phyloP scores from a whole-genome alignment of 2,329 filamentous ascomycete genomes.

The Nigrospora sphaerica region DNA sequence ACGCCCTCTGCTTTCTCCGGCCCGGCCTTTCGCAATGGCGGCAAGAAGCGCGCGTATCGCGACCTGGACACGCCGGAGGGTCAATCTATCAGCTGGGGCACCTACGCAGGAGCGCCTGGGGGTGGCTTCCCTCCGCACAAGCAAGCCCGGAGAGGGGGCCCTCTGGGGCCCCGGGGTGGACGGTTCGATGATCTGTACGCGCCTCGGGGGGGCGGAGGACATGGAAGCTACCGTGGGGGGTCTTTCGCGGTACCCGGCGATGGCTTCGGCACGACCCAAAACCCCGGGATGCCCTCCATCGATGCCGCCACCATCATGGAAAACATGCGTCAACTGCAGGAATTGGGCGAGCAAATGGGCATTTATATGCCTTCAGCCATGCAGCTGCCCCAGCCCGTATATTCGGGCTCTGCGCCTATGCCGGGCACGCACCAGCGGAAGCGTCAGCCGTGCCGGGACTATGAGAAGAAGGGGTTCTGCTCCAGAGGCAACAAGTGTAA shows the following conservation, averaged over 20 bases:
- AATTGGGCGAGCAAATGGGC: conserved; percentile 43
- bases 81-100: conserved; percentile 15
- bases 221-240: conserved; percentile 13
- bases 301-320: conserved; percentile 56
- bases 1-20: conserved; percentile 2
- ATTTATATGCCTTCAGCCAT: conserved; percentile 35
- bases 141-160: conserved; percentile 49
- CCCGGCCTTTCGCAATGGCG: conserved; percentile 12
- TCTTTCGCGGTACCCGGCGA: not conserved
- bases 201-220: conserved; percentile 16
- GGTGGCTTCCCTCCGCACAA: conserved; percentile 44
- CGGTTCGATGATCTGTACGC: conserved; percentile 23
- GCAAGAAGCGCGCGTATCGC: conserved; percentile 48
- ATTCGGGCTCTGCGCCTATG: conserved; percentile 12
- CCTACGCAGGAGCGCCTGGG: conserved; percentile 16
- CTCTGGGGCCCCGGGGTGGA: conserved; percentile 24
- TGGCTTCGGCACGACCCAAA: conserved; percentile 14
- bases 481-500: conserved; percentile 58
- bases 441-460: conserved; percentile 57
- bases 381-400: conserved; percentile 23
- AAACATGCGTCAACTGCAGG: conserved; percentile 54
- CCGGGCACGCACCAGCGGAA: conserved; percentile 21
- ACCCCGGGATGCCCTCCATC: conserved; percentile 36
- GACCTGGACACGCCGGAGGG: conserved; percentile 40
- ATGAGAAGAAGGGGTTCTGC: conserved; percentile 67